Conservation (phyloP, 352 stramenopile species). For the Peronosclerospora sorghi region DNA sequence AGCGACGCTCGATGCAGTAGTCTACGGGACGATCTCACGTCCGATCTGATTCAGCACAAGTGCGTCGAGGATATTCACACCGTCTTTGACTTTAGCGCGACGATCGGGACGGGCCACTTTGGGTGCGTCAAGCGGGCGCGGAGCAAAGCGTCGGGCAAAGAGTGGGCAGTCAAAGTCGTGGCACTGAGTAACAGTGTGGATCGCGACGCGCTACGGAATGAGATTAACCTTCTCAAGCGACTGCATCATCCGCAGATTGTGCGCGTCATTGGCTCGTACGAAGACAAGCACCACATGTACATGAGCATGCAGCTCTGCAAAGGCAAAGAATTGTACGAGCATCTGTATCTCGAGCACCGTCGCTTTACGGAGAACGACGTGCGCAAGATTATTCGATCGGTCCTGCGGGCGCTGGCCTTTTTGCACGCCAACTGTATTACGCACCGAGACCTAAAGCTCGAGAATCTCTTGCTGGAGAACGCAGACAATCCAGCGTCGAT, state of each 20-base stretch:
- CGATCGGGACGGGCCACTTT: conserved; percentile 63
- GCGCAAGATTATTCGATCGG: conserved; percentile 42
- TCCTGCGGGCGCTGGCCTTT: conserved; percentile 54
- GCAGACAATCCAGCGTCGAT: conserved; percentile 45
- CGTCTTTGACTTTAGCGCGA: conserved; percentile 49
- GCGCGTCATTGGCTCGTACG: conserved; percentile 63
- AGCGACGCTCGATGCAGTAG: conserved; percentile 10
- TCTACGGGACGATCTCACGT: conserved; percentile 59
- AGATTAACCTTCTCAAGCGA: conserved; percentile 67
- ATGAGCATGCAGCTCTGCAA: conserved; percentile 84
- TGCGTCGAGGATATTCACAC: conserved; percentile 54
- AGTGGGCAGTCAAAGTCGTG: conserved; percentile 72
- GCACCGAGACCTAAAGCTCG: conserved; percentile 72
- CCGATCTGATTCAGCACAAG: conserved; percentile 69
- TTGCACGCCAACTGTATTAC: conserved; percentile 77
- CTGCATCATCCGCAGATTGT: conserved; percentile 78
- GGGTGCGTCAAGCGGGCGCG: conserved; percentile 54
- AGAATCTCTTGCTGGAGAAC: conserved; percentile 74
- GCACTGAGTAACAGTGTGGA: conserved; percentile 60
- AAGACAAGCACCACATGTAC: conserved; percentile 75
- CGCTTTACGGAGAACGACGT: conserved; percentile 59
- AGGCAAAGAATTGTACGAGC: conserved; percentile 69
- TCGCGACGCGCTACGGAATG: conserved; percentile 61
- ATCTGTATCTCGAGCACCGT: conserved; percentile 58
- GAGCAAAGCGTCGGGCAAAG: conserved; percentile 52